Conservation (phyloP, 345 rosid genomes). For the Hibiscus tridactylites region DNA sequence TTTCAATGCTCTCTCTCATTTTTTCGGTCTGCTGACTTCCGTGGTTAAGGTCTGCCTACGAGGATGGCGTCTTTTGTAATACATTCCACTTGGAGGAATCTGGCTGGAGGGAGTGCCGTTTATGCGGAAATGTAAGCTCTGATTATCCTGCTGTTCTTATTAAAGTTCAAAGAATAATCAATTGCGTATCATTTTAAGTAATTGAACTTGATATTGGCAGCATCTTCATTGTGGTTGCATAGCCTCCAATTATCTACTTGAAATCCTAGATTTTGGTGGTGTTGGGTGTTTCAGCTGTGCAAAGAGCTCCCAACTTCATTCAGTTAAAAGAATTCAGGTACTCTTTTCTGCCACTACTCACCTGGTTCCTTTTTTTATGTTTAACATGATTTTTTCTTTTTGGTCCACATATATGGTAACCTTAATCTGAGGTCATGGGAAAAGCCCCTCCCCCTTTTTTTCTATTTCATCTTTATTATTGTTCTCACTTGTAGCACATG, state of each 20-base stretch:
- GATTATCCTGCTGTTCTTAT: neutral
- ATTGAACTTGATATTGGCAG: constrained; percentile 32
- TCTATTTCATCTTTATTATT: neutral
- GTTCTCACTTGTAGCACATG: neutral
- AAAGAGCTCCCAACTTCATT: constrained; percentile 27
- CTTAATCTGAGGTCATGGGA: neutral
- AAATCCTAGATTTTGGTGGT: constrained; percentile 76
- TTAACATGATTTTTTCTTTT: neutral
- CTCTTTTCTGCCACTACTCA: neutral
- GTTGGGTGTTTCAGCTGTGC: constrained; percentile 61
- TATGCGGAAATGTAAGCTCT: constrained; percentile 51
- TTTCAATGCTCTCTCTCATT: neutral
- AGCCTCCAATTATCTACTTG: constrained; percentile 47
- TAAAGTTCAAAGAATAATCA: neutral
- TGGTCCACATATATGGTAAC: neutral
- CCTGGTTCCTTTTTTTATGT: neutral
- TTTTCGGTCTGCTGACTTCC: neutral
- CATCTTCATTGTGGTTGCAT: constrained; percentile 88
- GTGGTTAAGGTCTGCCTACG: constrained; percentile 58
- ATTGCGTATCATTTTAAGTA: neutral
- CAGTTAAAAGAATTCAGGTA: constrained; percentile 34
- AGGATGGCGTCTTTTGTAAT: constrained; percentile 53
- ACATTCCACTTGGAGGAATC: constrained; percentile 64
- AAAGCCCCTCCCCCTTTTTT: neutral
- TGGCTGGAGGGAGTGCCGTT: constrained; percentile 86